Evolutionary conservation across 805 yeast genomes (phyloP), one percentile per base, ranked within the genome.

Genomic region (Candida tibetensis): DNA sequence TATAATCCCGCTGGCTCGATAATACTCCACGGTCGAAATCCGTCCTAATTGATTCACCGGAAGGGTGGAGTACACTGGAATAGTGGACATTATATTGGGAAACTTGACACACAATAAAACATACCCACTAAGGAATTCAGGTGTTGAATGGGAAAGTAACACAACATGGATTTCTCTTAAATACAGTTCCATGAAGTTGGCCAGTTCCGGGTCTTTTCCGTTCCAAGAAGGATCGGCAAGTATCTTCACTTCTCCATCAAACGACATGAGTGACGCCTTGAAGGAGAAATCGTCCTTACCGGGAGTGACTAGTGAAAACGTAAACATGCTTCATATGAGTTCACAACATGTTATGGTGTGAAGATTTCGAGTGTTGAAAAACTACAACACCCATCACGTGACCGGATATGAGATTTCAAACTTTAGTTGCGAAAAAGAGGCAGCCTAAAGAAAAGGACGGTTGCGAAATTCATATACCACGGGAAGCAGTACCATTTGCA

Each of bases 41-140:
- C 95, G 73, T 0, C 97, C 98, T 52, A 93, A 65, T 52, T 87
- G 90, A 9, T 82, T 72, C 1, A 90, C 85, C 0, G 99, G 98
- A n/a, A 88, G 62, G 0, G 99, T 91, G 0, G 97, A 79, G 56
- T 85, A 93, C 0, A 84, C 83, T 2, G 89, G 88, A 17, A 90
- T 76, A 25, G 77, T 68, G 2, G 81, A 66, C 68, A 69, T 58
- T 17, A 87, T 61, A 4, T 65, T 61, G 18, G 82, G 78, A 45
- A 77, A 80, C 42, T 72, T 72, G 40, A 71, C 60, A 46, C 86
- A 77, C 17, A 93, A 57, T 28, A 80, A 64, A 0, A 84, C 79
- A 55, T 76, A 88, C 0, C 95, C 95, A 17, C 97, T 93, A 2
- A 87, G 50, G 53, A 81, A 89, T 33, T 82, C 81, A 1, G 81